These are phyloP conservation scores for Cicer chorassanicum DNA, from an alignment of 306 rosid genomes.

Conservation along the genomic window DNA sequence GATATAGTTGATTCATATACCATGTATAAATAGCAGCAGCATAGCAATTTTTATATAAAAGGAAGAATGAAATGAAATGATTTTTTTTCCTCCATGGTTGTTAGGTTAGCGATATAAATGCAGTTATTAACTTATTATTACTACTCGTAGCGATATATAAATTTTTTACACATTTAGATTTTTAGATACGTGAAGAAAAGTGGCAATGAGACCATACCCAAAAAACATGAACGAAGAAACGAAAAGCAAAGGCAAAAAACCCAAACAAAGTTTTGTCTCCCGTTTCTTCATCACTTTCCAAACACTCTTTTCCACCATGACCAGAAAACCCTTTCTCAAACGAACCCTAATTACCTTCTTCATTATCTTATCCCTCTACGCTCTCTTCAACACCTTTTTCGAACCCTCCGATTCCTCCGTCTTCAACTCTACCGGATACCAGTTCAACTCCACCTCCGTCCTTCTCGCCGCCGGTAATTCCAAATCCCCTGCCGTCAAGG, in stretches of 20 bases:
- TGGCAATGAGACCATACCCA: conserved; percentile 26
- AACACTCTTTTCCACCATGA: conserved; percentile 46
- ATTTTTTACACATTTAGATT: too few relatives aligned
- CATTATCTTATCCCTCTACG: conserved; percentile 52
- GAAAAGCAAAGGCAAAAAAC: conserved; percentile 41
- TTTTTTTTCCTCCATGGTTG: too few relatives aligned
- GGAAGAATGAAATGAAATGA: too few relatives aligned
- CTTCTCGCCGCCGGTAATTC: conserved; percentile 8
- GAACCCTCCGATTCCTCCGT: conserved; percentile 53
- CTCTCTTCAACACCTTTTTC: conserved; percentile 45
- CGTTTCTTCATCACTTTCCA: conserved; percentile 4
- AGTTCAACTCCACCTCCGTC: conserved; percentile 45
- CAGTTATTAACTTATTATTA: too few relatives aligned
- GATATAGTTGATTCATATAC: too few relatives aligned
- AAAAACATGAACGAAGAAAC: conserved; percentile 45
- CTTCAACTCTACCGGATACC: conserved; percentile 41
- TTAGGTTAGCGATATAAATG: too few relatives aligned
- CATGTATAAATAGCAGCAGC: too few relatives aligned
- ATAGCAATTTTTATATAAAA: too few relatives aligned
- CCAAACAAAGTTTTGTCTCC: conserved; percentile 30
- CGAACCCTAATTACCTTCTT: conserved; percentile 60
- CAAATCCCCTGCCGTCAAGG: conserved; percentile 40
- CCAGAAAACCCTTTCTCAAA: conserved; percentile 67
- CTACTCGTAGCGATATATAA: too few relatives aligned
- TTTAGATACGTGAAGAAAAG: neutral